Evolutionary conservation across 1,284 basidiomycete genomes (phyloP).

Genomic region (Neotropicomus parvogracilis): DNA sequence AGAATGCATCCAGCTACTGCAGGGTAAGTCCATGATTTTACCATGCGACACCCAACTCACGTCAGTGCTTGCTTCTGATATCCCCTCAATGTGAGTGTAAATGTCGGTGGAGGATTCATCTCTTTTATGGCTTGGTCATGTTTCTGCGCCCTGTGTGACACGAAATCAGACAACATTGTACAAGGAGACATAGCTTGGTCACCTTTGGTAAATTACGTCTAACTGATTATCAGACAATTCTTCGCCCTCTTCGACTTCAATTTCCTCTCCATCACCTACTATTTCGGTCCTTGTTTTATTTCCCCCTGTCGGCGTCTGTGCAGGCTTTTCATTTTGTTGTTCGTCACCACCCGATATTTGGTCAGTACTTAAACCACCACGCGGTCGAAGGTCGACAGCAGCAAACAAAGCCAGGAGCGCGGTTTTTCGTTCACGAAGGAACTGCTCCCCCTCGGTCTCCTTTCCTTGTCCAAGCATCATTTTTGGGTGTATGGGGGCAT

Average conservation of each 20-base stretch:
- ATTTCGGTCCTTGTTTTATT: conserved; percentile 48
- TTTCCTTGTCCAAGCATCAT: conserved; percentile 62
- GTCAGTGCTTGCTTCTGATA: conserved; percentile 94
- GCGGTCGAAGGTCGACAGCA: conserved; percentile 58
- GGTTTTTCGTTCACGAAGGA: conserved; percentile 73
- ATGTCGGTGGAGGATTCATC: conserved; percentile 80
- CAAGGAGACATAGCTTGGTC: conserved; percentile 1
- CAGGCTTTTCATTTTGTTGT: conserved; percentile 36
- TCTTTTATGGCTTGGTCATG: conserved; percentile 70
- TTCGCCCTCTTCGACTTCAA: conserved; percentile 74
- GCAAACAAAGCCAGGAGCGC: conserved; percentile 63
- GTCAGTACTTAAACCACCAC: conserved; percentile 29
- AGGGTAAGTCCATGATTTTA: not conserved
- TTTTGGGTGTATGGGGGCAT: conserved; percentile 34
- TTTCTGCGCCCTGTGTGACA: conserved; percentile 71
- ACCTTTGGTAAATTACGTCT: conserved; percentile 81
- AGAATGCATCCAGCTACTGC: conserved; percentile 84
- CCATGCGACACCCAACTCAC: conserved; percentile 35
- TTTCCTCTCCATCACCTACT: conserved; percentile 63
- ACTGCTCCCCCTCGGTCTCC: conserved; percentile 73
- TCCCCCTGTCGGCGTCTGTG: conserved; percentile 18
- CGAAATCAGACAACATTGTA: conserved; percentile 6
- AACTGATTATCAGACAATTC: conserved; percentile 77
- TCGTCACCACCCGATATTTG: conserved; percentile 16
- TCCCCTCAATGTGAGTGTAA: conserved; percentile 74